Evolutionary conservation across 768 basidiomycete species (phyloP).

Genomic region (Serendipita sp.): DNA sequence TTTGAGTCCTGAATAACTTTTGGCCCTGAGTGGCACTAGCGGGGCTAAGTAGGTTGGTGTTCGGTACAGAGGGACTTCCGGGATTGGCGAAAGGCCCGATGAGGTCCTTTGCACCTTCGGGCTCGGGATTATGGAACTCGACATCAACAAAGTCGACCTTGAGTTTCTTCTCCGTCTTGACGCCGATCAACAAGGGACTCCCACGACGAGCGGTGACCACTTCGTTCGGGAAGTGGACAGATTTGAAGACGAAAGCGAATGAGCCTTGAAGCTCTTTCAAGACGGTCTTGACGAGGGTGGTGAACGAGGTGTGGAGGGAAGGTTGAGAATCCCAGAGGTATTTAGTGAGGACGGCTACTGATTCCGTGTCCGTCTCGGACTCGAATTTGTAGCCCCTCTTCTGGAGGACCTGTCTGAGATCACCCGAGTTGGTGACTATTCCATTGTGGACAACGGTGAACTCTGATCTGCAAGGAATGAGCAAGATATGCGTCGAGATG

Average conservation of each 20-base stretch:
- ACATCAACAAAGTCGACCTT: constrained; percentile 99
- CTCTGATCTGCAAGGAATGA: constrained; percentile 28
- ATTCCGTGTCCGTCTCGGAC: constrained; percentile 95
- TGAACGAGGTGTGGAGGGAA: constrained; percentile 75
- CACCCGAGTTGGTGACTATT: constrained; percentile 87
- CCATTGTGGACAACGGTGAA: constrained; percentile 97
- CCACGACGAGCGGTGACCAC: constrained; percentile 93
- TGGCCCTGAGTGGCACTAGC: constrained; percentile 36
- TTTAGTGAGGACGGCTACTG: constrained; percentile 88
- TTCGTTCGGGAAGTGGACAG: constrained; percentile 86
- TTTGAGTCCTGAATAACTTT: constrained; percentile 85
- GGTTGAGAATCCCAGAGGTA: constrained; percentile 92
- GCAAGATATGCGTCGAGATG: background rate
- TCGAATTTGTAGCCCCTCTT: constrained; percentile 91
- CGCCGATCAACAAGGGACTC: constrained; percentile 90
- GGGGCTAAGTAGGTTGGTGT: constrained; percentile 43
- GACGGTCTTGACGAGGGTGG: constrained; percentile 84
- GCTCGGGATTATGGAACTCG: constrained; percentile 70
- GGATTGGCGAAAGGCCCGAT: constrained; percentile 19
- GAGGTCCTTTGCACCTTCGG: constrained; percentile 28
- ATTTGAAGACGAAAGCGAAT: constrained; percentile 99
- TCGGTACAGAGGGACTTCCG: constrained; percentile 23
- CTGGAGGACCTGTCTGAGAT: constrained; percentile 81
- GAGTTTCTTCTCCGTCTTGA: constrained; percentile 99
- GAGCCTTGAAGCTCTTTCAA: constrained; percentile 97